These are phyloP conservation scores for Polysphondylium violaceum DNA, from an alignment of 78 protist species.

Conservation along the genomic window DNA sequence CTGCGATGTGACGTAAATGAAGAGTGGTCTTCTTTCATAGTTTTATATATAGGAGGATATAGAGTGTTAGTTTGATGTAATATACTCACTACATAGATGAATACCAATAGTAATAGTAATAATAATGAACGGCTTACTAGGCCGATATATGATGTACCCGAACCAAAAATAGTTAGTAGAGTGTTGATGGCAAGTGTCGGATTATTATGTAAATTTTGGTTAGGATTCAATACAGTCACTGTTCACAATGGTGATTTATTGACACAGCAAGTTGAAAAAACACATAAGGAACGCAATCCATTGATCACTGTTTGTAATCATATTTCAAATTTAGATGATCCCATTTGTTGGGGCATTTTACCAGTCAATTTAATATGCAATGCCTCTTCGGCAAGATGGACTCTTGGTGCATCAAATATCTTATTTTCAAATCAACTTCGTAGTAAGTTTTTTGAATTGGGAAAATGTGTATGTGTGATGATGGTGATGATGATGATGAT, in stretches of 20 bases:
- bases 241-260: neutral
- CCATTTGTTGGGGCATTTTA: constrained; percentile 65
- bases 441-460: constrained; percentile 29
- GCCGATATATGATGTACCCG: neutral
- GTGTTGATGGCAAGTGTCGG: constrained; percentile 15
- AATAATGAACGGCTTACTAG: neutral
- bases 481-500: neutral
- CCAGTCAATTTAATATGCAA: neutral
- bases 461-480: constrained; percentile 60
- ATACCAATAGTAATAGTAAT: neutral
- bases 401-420: constrained; percentile 71
- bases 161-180: neutral
- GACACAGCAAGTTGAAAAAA: neutral
- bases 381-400: constrained; percentile 45
- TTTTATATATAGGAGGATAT: too few species aligned
- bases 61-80: too few species aligned
- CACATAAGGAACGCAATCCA: neutral
- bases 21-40: too few species aligned
- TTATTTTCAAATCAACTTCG: constrained; percentile 46
- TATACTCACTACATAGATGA: too few species aligned
- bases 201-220: neutral
- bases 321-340: constrained; percentile 68
- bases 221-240: neutral
- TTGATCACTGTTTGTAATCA: constrained; percentile 59
- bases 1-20: too few species aligned